Percentiles rank a stretch among this genome's conserved stretches.
phyloP scores from a whole-genome alignment of 192 early-diverging fungal genomes.

The Coemansia sp. region DNA sequence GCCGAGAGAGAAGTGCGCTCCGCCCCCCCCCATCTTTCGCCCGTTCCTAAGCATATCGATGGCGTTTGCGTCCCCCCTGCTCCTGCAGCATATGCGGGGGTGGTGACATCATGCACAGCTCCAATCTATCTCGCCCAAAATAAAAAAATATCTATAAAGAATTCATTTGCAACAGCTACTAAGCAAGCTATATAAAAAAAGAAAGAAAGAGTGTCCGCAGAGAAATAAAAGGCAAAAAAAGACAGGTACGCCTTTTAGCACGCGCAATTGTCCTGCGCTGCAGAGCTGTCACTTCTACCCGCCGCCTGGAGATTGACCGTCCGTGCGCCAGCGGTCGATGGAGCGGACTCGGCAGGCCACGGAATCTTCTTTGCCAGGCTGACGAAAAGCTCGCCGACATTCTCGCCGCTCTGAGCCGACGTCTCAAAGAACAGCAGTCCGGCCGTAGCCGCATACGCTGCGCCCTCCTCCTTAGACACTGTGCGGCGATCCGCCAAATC shows the following conservation, averaged over 20 bases:
- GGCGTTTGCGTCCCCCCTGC: neutral
- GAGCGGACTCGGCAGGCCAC: slow-evolving; percentile 20
- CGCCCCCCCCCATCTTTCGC: neutral
- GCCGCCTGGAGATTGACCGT: slow-evolving; percentile 35
- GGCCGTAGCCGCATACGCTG: slow-evolving; percentile 73
- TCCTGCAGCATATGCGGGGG: neutral
- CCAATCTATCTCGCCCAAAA: neutral
- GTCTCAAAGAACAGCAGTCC: slow-evolving; percentile 90
- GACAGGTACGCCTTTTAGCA: slow-evolving; percentile 23
- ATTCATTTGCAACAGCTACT: neutral
- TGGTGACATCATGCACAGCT: slow-evolving; percentile 2
- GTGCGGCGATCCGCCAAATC: slow-evolving; percentile 75
- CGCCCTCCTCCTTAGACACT: slow-evolving; percentile 72
- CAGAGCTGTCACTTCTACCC: slow-evolving; percentile 8
- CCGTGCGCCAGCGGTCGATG: slow-evolving; percentile 1
- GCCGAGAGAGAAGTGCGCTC: neutral
- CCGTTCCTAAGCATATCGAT: neutral
- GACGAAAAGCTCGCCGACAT: slow-evolving; percentile 82
- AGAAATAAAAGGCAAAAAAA: neutral
- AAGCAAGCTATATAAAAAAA: neutral
- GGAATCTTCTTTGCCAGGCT: slow-evolving; percentile 84
- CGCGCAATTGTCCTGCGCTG: slow-evolving; percentile 35
- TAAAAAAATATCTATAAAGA: no score
- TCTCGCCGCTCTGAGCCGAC: slow-evolving; percentile 80
- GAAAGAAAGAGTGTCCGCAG: neutral